These are phyloP conservation scores for Neurospora sp. DNA, from an alignment of 495 filamentous ascomycete genomes.

Conservation along the genomic window DNA sequence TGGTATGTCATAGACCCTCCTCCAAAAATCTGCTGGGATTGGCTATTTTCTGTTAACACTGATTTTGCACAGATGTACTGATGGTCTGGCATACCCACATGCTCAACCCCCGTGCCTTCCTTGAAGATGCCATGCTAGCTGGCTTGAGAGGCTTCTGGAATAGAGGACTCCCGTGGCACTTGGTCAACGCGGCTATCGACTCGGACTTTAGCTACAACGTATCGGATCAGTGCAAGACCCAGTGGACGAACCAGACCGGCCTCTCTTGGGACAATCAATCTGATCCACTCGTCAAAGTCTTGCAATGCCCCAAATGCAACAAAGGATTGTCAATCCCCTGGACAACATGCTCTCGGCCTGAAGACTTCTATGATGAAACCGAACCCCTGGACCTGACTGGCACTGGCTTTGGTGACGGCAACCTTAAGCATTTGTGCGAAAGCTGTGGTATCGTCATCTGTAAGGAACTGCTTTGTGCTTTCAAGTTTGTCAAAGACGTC, in stretches of 20 bases:
- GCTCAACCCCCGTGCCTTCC: slow-evolving; percentile 68
- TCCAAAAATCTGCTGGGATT: not conserved
- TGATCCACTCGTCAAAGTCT: slow-evolving; percentile 34
- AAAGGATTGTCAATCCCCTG: slow-evolving; percentile 40
- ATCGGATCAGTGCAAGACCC: slow-evolving; percentile 28
- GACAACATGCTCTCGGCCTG: slow-evolving; percentile 42
- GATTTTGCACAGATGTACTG: slow-evolving; percentile 51
- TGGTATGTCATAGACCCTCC: slow-evolving; percentile 15
- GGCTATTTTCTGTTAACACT: too few relatives aligned
- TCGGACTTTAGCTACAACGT: slow-evolving; percentile 51
- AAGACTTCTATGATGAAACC: slow-evolving; percentile 8
- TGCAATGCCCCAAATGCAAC: slow-evolving; percentile 51
- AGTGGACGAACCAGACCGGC: slow-evolving; percentile 43
- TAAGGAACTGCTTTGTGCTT: slow-evolving; percentile 44
- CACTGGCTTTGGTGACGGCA: slow-evolving; percentile 58
- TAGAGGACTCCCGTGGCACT: slow-evolving; percentile 61
- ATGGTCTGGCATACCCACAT: slow-evolving; percentile 89
- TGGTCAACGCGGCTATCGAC: slow-evolving; percentile 57
- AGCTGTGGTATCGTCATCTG: slow-evolving; percentile 40
- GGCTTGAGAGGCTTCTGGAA: slow-evolving; percentile 51
- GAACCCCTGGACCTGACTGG: slow-evolving; percentile 19
- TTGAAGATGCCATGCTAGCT: slow-evolving; percentile 66
- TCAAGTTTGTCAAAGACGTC: slow-evolving; percentile 49
- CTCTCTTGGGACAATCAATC: slow-evolving; percentile 50
- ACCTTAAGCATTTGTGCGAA: slow-evolving; percentile 34